Conservation (phyloP, 768 basidiomycete species). For the Macrolepiota fuliginosa region DNA sequence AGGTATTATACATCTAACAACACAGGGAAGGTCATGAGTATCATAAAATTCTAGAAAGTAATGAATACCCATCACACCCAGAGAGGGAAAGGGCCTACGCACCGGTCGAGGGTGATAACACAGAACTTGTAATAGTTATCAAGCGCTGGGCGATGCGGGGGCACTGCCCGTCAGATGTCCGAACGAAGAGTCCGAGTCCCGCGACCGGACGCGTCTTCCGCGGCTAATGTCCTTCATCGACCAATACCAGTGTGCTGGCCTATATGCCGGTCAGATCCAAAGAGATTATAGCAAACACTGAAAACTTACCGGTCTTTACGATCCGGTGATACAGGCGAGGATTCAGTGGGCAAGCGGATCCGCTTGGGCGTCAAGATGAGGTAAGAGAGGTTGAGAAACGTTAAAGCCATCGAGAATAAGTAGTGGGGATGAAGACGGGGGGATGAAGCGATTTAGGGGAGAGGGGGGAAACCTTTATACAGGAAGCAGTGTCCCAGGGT, state of each 20-base stretch:
- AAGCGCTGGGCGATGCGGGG: background rate
- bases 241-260: constrained; percentile 7
- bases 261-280: background rate
- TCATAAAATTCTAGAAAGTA: background rate
- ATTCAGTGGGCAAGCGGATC: constrained; percentile 49
- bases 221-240: constrained; percentile 10
- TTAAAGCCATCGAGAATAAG: constrained; percentile 11
- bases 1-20: background rate
- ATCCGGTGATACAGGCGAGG: constrained; percentile 15
- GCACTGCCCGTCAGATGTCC: background rate
- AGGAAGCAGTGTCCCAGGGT: background rate
- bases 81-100: background rate
- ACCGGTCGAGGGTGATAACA: background rate
- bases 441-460: background rate
- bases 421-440: background rate
- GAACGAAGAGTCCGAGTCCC: background rate
- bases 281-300: constrained; percentile 7
- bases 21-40: background rate
- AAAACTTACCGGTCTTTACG: constrained; percentile 17
- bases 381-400: constrained; percentile 49
- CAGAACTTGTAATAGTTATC: background rate
- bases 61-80: background rate
- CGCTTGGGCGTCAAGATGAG: constrained; percentile 51
- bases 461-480: constrained; percentile 2
- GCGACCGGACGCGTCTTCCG: background rate